Base-by-base conservation (phyloP, 2,329 filamentous ascomycete genomes). In the Neocatenulostroma microsporum region DNA sequence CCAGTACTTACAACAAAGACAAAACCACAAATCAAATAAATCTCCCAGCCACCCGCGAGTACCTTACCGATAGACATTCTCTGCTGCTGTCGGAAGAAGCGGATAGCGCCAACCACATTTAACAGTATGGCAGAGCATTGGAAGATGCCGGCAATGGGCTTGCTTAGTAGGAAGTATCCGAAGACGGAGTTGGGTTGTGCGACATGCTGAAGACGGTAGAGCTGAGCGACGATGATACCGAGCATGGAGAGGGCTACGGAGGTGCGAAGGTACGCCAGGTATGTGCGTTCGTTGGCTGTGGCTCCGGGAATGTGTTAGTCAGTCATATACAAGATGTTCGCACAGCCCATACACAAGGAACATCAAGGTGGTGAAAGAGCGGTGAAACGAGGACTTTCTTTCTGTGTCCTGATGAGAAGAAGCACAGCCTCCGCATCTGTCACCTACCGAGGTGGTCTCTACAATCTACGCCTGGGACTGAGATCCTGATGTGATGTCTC, bases 211-310 rank as follows among this genome's bases (percentile, higher is more conserved):
- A 80, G 63, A 14, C 72, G 68, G 49, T 83, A 84, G 6, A 86
- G 69, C 52, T 86, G 82, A 0, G 80, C 76, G 19, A 81, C 70
- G 3, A 76, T 49, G 3, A 81, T 73, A 13, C 80, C 80, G 14
- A 78, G 63, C 62, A 84, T 79, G 11, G 80, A 77, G 25, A 85
- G 66, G n/a, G 73, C 69, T 24, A 82, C 61, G 0, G 79, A 83
- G 2, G 81, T 86, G 14, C 82, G 74, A 20, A 85, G 68, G 56
- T 85, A 86, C 20, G 72, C 79, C 13, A 87, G 72, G 53, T 80
- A 87, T 13, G 82, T 87, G 39, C 82, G 69, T 60, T 87, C 81
- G 37, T 85, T 72, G 24, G 82, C 82, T 85, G 49, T 37, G 25
- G 34, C 24, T 12, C n/a, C 19, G 25, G 23, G 14, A 28, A n/a